Evolutionary conservation across 352 stramenopile genomes (phyloP), one percentile per base, ranked within the genome.

Genomic region (Phytophthora nicotianae): DNA sequence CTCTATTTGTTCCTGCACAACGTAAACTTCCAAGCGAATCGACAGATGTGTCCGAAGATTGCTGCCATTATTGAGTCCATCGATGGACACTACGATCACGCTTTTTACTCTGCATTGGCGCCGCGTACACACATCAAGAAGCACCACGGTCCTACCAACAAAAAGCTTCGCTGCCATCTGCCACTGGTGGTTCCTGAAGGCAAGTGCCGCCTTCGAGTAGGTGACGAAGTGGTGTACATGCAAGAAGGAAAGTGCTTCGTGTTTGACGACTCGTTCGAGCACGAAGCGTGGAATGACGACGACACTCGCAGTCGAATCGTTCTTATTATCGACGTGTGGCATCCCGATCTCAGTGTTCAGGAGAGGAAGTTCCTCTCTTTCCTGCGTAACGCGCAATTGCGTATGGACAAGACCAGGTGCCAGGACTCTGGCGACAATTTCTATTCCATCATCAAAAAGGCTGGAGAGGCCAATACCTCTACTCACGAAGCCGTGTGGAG

Each of bases 231-330:
- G 9, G 68, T 95, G 20, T 29, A 78, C 16, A 92, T 90, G 49
- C 52, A 89, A 40, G 81, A 97, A 62, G 96, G 95, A 47, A 90
- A 98, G 42, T 96, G 91, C n/a, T 81, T 99, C 26, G 65, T 99
- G 4, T 98, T 99, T 60, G 97, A 99, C 74, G 97, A 99, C 80
- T 97, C 88, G 21, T 99, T 98, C 72, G 92, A 99, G 75, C 97
- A 99, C 74, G 91, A 99, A 74, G 97, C 98, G 4, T 99, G 96
- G 96, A 99, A 99, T 74, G 79, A 91, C 51, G 77, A 95, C 48
- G 51, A 89, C 19, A 87, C 74, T 1, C 78, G 83, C 29, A 80
- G 75, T 41, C 81, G 97, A 7, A 94, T 99, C 14, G 73, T 98
- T 37, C 75, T 98, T 8, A 90, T 98, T 62, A 72, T 98, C 10